phyloP scores from a whole-genome alignment of 1,139 yeast species.

The Magnusiomyces magnusii region DNA sequence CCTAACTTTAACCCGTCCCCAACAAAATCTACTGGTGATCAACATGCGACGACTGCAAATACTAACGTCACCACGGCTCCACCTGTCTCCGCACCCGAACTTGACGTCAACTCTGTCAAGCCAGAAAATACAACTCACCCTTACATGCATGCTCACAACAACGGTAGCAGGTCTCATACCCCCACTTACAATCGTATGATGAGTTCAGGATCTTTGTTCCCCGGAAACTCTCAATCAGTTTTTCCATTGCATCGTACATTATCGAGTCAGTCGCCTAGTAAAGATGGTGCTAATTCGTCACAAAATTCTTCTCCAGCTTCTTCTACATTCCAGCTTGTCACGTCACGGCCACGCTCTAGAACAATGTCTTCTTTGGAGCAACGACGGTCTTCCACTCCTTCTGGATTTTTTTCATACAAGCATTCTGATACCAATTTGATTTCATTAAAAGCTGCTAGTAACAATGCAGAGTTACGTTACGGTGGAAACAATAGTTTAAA shows the following conservation, averaged over 20 bases:
- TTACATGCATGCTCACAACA: neutral
- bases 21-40: neutral
- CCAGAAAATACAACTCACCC: neutral
- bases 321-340: slow-evolving; percentile 5
- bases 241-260: slow-evolving; percentile 12
- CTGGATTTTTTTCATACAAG: slow-evolving; percentile 9
- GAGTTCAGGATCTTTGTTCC: neutral
- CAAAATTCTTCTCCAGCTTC: slow-evolving; percentile 5
- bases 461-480: neutral
- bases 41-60: neutral
- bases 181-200: neutral
- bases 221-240: slow-evolving; percentile 2
- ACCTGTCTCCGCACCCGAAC: neutral
- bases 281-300: slow-evolving; percentile 3
- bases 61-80: neutral
- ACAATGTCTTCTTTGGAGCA: slow-evolving; percentile 22
- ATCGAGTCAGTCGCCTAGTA: slow-evolving; percentile 14
- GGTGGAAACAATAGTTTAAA: neutral
- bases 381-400: slow-evolving; percentile 11
- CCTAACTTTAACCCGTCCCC: neutral
- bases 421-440: slow-evolving; percentile 16
- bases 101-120: neutral
- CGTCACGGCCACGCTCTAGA: slow-evolving; percentile 21
- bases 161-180: neutral
- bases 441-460: slow-evolving; percentile 11